Evolutionary conservation across 306 rosid species (phyloP), one percentile per base, ranked within the genome.

Genomic region (Fragaria ananassa): DNA sequence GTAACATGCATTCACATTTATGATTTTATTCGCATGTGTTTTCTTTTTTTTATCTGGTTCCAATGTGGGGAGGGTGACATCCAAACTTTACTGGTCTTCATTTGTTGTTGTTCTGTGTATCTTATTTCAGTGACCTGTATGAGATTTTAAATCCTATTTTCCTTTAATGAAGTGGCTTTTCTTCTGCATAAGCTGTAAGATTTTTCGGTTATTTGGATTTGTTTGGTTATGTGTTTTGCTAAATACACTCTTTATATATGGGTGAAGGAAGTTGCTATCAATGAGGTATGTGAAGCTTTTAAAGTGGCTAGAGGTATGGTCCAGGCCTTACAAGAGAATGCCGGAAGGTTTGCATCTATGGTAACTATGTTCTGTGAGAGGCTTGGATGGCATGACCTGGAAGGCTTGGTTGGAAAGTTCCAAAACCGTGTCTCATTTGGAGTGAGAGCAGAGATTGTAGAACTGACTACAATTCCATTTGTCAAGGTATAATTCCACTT

Each of bases 291-390:
- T 82, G 97, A 88, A 78, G 86, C 97, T 69, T 95, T 88, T 85
- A 92, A 87, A 83, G 97, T 95, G 83, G 97, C 96, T 67, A 88
- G 98, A 82, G 98, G 98, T 79, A 92, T 89, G 97, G 98, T 95
- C 51, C 97, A 95, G 87, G 90, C 92, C 73, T 87, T 95, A 83
- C 97, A 92, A 87, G 98, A 95, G 86, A 95, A 87, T 85, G 97
- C 97, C 51, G 98, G 98, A 79, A 92, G 97, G 88, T 92, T 95
- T 87, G 98, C 98, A 71, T 90, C 97, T 27, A 95, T 92, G 98
- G 97, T 95, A 75, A 77, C 97, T 69, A 89, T 88, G 78, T 95
- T 95, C 72, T 95, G 97, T 80, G 98, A 92, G 82, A 90, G 98
- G 88, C 96, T 92, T 81, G 97, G 97, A 39, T 95, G 98, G 98